A percentile compares a stretch with the other conserved stretches of the same genome.
Evolutionary conservation across 768 basidiomycete genomes (phyloP).

Genomic region (Kwoniella sp.): DNA sequence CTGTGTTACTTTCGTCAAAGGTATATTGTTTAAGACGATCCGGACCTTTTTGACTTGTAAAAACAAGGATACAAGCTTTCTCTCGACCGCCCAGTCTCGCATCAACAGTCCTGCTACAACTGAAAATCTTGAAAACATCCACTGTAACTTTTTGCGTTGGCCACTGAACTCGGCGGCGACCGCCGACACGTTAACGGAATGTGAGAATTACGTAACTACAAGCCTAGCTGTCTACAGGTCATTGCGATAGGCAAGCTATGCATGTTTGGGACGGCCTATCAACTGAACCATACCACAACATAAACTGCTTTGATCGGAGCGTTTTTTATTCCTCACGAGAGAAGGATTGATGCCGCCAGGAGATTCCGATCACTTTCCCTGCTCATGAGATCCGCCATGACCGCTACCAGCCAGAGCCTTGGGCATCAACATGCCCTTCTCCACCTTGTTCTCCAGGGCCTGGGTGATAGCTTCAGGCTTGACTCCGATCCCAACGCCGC

Average conservation of each 20-base stretch:
- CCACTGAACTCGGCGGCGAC: too few relatives aligned
- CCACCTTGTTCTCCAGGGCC: constrained; percentile 23
- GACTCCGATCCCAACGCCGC: constrained; percentile 15
- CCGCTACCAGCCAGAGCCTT: constrained; percentile 16
- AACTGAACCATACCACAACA: too few relatives aligned
- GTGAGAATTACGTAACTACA: too few relatives aligned
- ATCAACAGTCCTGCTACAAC: not conserved
- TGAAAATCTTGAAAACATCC: constrained; percentile 1
- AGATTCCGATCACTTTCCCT: not conserved
- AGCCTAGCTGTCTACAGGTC: too few relatives aligned
- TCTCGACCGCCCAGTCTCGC: not conserved
- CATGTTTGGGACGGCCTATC: too few relatives aligned
- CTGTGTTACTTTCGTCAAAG: not conserved
- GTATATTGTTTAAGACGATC: too few relatives aligned
- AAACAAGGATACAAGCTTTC: not conserved
- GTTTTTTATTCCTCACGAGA: too few relatives aligned
- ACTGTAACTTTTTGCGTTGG: too few relatives aligned
- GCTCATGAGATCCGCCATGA: constrained; percentile 8
- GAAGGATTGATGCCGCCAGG: not conserved
- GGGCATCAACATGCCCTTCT: constrained; percentile 36
- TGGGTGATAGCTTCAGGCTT: constrained; percentile 24
- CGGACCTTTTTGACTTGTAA: too few relatives aligned
- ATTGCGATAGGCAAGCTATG: too few relatives aligned
- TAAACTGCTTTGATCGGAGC: too few relatives aligned
- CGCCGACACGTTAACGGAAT: too few relatives aligned